Evolutionary conservation across 2,329 filamentous ascomycete genomes (phyloP), one percentile per base, ranked within the genome.

Genomic region (Coccinonectria pachysandricola): DNA sequence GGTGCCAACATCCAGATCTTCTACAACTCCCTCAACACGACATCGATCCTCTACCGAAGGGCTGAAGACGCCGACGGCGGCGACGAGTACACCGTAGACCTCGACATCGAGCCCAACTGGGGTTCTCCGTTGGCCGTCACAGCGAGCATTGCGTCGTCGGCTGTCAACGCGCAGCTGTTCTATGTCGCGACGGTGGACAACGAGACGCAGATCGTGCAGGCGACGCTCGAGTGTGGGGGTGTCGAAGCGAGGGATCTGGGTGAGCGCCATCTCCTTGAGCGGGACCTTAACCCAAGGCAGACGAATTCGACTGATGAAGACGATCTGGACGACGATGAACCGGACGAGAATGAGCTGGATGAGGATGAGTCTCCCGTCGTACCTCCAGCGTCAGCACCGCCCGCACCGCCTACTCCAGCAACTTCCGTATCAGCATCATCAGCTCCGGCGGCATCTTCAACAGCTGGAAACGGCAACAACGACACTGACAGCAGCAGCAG

Each of bases 21-120:
- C 29, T 42, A 39, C 31, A 42, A 41, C 21, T 37, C 39, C 21
- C 35, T 42, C 23, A 24, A 32, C 17, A 30, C 37, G 8, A 32
- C 30, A 5, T 23, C 22, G 15, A 37, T 42, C 14, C 26, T 29
- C 18, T 42, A 41, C 18, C 32, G 31, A 7, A 27, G 31, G 14
- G 19, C 42, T 14, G 19, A 30, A 13, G 23, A 32, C 12, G 33
- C 34, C 14, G 11, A 24, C 7, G 29, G 32, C 21, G 28, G 27
- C 9, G 12, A 21, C 9, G 30, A 36, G 11, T 24, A 33, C 21
- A 34, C 32, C 7, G 19, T 42, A 8, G 23, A 28, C n/a, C 25
- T 42, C 2, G 31, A 31, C 2, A 37, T 43, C 13, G 31, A 33
- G 19, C 40, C 40, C 10, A 35, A 29, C 21, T 37, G 30, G 12